Conservation (phyloP, 129 eudicot species). For the Lactuca sativa region DNA sequence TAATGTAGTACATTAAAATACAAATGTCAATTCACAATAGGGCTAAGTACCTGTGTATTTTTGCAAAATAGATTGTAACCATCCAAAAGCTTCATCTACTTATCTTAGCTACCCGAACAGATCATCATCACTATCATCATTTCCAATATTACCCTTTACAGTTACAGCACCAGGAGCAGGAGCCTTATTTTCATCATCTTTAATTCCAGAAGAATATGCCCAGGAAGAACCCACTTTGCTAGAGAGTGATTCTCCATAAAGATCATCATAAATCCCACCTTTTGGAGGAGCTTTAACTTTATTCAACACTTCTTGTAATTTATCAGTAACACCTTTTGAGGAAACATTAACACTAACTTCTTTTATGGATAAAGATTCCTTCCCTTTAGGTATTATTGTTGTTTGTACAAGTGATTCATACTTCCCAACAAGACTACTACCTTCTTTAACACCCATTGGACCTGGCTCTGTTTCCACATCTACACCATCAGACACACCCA, state of each 20-base stretch:
- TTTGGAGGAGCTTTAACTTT: conserved; percentile 75
- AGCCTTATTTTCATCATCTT: conserved; percentile 36
- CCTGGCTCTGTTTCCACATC: conserved; percentile 99
- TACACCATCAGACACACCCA: conserved; percentile 95
- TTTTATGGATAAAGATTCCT: conserved; percentile 49
- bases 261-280: conserved; percentile 85
- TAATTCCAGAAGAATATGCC: conserved; percentile 59
- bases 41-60: conserved; percentile 12
- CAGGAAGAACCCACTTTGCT: conserved; percentile 83
- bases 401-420: conserved; percentile 91
- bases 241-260: conserved; percentile 85
- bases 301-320: conserved; percentile 75
- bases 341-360: conserved; percentile 38
- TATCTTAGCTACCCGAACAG: conserved; percentile 64
- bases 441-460: conserved; percentile 94
- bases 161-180: conserved; percentile 24
- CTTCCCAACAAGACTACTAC: conserved; percentile 98
- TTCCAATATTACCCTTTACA: conserved; percentile 31
- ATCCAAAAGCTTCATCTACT: conserved; percentile 11
- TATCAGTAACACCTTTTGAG: conserved; percentile 83
- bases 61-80: conserved; percentile 24
- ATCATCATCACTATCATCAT: conserved; percentile 77
- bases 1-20: neutral
- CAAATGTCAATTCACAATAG: conserved; percentile 24
- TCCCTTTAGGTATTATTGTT: conserved; percentile 84